Conservation (phyloP, 345 rosid genomes). For the Populus davidiana region DNA sequence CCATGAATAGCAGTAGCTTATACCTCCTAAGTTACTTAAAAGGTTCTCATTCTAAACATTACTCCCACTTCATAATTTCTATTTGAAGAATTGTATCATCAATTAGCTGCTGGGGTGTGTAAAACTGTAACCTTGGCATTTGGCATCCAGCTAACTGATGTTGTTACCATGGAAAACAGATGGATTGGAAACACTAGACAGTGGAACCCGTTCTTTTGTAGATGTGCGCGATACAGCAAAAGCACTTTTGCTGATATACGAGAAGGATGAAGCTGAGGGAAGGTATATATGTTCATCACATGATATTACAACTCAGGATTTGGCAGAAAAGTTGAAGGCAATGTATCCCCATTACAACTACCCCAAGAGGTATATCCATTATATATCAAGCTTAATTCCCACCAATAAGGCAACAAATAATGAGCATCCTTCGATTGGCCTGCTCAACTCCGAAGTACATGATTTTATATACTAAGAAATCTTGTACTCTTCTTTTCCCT, state of each 20-base stretch:
- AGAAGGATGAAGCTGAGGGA: slow-evolving; percentile 42
- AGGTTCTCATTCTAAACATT: slow-evolving; percentile 29
- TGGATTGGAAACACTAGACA: slow-evolving; percentile 32
- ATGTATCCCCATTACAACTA: slow-evolving; percentile 43
- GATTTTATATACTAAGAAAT: neutral
- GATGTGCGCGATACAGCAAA: slow-evolving; percentile 49
- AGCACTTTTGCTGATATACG: slow-evolving; percentile 45
- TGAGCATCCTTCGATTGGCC: no score
- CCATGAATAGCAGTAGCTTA: slow-evolving; percentile 45
- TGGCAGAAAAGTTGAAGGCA: slow-evolving; percentile 30
- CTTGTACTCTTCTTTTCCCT: neutral
- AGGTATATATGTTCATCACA: slow-evolving; percentile 43
- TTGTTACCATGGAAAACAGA: slow-evolving; percentile 19
- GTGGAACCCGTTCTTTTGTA: slow-evolving; percentile 31
- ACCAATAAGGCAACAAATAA: neutral
- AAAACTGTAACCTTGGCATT: neutral
- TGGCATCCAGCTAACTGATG: neutral
- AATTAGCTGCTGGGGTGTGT: no score
- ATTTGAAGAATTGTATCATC: no score
- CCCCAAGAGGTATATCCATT: slow-evolving; percentile 32
- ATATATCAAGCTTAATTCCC: neutral
- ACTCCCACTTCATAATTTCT: neutral
- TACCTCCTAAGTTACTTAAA: slow-evolving; percentile 32
- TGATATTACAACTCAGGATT: slow-evolving; percentile 22
- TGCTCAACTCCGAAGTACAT: neutral